Evolutionary conservation across 129 eudicot species (phyloP).

Genomic region (Pseudognaphalium luteoalbum): DNA sequence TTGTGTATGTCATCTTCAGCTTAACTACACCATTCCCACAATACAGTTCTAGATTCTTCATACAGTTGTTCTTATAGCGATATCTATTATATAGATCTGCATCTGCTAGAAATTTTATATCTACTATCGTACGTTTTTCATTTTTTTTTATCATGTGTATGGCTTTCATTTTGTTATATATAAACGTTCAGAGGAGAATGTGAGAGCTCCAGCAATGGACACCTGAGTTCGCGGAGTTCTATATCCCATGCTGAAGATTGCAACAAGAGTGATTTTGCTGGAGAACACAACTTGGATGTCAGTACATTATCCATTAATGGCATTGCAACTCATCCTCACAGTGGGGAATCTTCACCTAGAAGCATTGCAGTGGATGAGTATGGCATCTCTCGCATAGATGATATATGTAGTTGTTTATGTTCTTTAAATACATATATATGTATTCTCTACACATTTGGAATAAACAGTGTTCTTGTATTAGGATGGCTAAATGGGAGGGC

Average conservation of each 20-base stretch:
- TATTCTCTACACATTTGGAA: background rate
- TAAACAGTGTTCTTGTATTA: background rate
- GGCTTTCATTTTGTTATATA: constrained; percentile 7
- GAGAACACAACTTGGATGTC: constrained; percentile 24
- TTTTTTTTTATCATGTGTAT: constrained; percentile 11
- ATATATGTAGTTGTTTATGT: constrained; percentile 11
- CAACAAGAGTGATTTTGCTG: constrained; percentile 27
- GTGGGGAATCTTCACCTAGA: constrained; percentile 38
- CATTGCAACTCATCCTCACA: constrained; percentile 29
- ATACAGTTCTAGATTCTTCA: constrained; percentile 14
- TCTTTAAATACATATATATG: background rate
- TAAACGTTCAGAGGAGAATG: constrained; percentile 44
- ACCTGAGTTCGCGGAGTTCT: constrained; percentile 31
- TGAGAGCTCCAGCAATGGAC: constrained; percentile 53
- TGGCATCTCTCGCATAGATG: constrained; percentile 19
- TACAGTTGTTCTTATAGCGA: background rate
- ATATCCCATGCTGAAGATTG: constrained; percentile 42
- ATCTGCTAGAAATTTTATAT: constrained; percentile 6
- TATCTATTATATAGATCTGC: background rate
- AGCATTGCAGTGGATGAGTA: constrained; percentile 41
- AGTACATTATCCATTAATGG: constrained; percentile 43
- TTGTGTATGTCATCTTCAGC: constrained; percentile 42
- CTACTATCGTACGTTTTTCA: constrained; percentile 9
- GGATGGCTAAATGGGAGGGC: background rate
- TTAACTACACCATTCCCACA: background rate